Base-by-base conservation (phyloP, 768 basidiomycete genomes). In the Brasilioporus rufonigricans region DNA sequence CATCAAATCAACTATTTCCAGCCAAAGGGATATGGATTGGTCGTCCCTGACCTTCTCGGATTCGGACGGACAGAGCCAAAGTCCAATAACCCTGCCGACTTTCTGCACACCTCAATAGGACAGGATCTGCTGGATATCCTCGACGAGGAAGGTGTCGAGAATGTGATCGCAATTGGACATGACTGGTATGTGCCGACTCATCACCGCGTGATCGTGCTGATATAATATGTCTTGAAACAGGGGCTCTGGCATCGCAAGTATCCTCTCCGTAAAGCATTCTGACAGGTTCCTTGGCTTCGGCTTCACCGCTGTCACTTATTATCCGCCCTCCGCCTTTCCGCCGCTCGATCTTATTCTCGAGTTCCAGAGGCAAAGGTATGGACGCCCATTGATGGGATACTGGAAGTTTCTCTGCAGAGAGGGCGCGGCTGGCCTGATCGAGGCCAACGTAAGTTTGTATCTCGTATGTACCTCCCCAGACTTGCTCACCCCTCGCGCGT, bases 1-100 rank as follows among this genome's bases (percentile, higher is more conserved):
- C 60, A 67, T 35, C 74, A 77, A 47, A 69, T 77, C 50, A 56
- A 66, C 47, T 69, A 70, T 63, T 72, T 81, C 62, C 50, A 65
- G 39, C 61, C 65, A 27, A 64, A 64, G 51, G 80, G 79, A 23
- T 78, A 75, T 41, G 74, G 77, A 13, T 27, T 80, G 14, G 61
- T 82, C 46, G 75, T 71, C 16, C 79, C 79, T 0, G 80, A 81
- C 60, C 71, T 79, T 58, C 71, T 81, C 14, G 80, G 80, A 7
- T 73, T 70, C 33, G 80, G 77, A 16, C 71, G 62, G 21, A 80
- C 81, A 4, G 64, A 61, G 45, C 72, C 72, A 55, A 80, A 79
- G 60, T 72, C 79, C 9, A 56, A 48, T 0, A 67, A 73, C 39
- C 53, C 63, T 12, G 48, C 52, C 12, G 57, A 63, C 13, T 76